Percentiles rank a stretch among this genome's conserved stretches.
Conservation (phyloP, 2,329 filamentous ascomycete species). For the Cordyceps javanica region DNA sequence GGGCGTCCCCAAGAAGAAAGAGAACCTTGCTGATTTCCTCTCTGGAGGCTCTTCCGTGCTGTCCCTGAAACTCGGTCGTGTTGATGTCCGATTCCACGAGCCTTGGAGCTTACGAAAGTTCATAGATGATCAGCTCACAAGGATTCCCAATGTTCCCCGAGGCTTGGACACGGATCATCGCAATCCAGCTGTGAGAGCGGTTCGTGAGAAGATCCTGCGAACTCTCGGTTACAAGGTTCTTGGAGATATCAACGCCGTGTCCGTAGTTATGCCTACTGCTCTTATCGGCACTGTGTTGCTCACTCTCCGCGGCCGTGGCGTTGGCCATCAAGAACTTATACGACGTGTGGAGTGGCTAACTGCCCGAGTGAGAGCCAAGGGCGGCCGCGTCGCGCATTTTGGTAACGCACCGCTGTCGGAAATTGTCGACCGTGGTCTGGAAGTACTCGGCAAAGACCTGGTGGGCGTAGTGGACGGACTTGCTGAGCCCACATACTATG, state of each 20-base stretch:
- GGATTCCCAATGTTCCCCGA: conserved; percentile 37
- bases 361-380: conserved; percentile 73
- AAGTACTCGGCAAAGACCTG: conserved; percentile 83
- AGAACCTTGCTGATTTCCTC: conserved; percentile 87
- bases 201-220: conserved; percentile 68
- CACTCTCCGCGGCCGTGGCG: conserved; percentile 83
- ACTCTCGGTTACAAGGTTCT: conserved; percentile 90
- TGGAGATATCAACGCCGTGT: conserved; percentile 90
- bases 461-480: conserved; percentile 75
- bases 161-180: conserved; percentile 40
- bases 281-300: conserved; percentile 90
- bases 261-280: conserved; percentile 96
- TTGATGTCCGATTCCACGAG: conserved; percentile 93
- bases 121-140: conserved; percentile 66
- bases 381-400: conserved; percentile 90
- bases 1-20: conserved; percentile 90
- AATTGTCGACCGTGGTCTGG: conserved; percentile 83
- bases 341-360: conserved; percentile 88
- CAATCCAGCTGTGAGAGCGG: conserved; percentile 42
- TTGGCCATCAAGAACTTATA: conserved; percentile 79
- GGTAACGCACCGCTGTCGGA: conserved; percentile 70
- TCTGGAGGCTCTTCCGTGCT: conserved; percentile 77
- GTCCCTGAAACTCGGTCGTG: conserved; percentile 79
- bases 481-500: conserved; percentile 87
- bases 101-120: conserved; percentile 88